Percentiles rank a stretch among this genome's conserved stretches.
These are phyloP conservation scores for Xylaria hypoxylon DNA, from an alignment of 2,329 filamentous ascomycete genomes.

Conservation along the genomic window DNA sequence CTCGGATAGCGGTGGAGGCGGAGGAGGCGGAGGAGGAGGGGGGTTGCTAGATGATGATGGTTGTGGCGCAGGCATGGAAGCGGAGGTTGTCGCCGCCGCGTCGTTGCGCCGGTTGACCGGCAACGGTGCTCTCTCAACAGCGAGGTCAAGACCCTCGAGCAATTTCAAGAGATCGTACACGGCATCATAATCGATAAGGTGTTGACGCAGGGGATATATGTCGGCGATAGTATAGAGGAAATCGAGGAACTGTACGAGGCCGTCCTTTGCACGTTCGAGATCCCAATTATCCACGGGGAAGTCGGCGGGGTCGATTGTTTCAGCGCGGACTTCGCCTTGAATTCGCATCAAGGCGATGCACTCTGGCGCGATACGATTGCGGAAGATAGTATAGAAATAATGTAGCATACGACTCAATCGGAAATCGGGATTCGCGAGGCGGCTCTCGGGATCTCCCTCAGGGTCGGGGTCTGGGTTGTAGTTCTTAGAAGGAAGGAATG, in stretches of 20 bases:
- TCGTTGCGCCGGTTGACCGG: slow-evolving; percentile 56
- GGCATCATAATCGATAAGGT: slow-evolving; percentile 92
- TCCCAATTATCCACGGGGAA: slow-evolving; percentile 97
- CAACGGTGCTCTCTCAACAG: slow-evolving; percentile 84
- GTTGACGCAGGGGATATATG: slow-evolving; percentile 82
- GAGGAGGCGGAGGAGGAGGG: slow-evolving; percentile 58
- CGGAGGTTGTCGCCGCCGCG: slow-evolving; percentile 40
- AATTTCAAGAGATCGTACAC: slow-evolving; percentile 89
- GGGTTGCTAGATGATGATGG: slow-evolving; percentile 49
- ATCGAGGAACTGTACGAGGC: slow-evolving; percentile 92
- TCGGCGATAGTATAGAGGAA: slow-evolving; percentile 92
- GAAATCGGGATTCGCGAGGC: slow-evolving; percentile 63
- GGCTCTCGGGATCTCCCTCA: slow-evolving; percentile 44
- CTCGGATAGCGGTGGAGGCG: slow-evolving; percentile 68
- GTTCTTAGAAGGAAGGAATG: slow-evolving; percentile 55
- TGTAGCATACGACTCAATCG: slow-evolving; percentile 76
- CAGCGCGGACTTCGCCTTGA: slow-evolving; percentile 87
- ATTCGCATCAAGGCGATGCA: slow-evolving; percentile 94
- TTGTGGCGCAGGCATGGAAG: slow-evolving; percentile 48
- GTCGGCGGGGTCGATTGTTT: slow-evolving; percentile 80
- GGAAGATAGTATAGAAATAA: slow-evolving; percentile 92
- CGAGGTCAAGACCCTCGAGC: slow-evolving; percentile 86
- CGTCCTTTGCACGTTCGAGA: slow-evolving; percentile 96
- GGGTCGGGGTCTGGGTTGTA: slow-evolving; percentile 48
- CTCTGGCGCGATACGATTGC: slow-evolving; percentile 91